phyloP scores from a whole-genome alignment of 106 monocot genomes.

The Vanilla planifolia region DNA sequence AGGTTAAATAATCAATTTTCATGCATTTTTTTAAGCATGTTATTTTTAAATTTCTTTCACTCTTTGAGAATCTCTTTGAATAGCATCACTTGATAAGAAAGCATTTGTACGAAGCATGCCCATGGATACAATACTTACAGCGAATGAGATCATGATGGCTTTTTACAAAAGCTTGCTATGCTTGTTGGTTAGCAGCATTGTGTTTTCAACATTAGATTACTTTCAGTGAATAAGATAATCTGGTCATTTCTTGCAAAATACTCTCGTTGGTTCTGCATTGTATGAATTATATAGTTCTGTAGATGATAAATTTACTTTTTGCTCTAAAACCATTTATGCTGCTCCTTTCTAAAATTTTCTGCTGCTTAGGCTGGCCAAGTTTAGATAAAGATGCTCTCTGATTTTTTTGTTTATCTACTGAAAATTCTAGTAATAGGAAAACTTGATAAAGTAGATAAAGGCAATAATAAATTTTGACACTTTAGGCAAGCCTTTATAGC shows the following conservation, averaged over 20 bases:
- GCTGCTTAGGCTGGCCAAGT: not conserved
- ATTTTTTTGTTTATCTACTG: not conserved
- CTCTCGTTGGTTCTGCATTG: too few relatives aligned
- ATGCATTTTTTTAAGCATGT: not conserved
- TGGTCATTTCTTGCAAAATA: too few relatives aligned
- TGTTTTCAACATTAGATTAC: too few relatives aligned
- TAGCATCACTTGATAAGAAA: not conserved
- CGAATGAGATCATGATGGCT: not conserved
- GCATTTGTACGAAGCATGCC: not conserved
- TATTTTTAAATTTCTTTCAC: not conserved
- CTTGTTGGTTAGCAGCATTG: too few relatives aligned
- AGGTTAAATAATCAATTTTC: slow-evolving; percentile 35
- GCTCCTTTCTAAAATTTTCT: too few relatives aligned
- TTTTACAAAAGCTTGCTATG: not conserved
- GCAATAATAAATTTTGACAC: not conserved
- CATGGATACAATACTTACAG: not conserved
- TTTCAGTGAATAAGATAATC: too few relatives aligned
- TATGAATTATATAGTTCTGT: too few relatives aligned
- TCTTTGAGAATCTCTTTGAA: not conserved
- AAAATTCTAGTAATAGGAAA: not conserved
- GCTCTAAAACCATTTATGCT: not conserved
- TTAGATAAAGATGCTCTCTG: not conserved
- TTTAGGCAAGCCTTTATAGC: not conserved
- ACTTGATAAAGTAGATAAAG: not conserved
- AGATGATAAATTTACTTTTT: too few relatives aligned